Percentiles rank a stretch among this genome's conserved stretches.
Conservation (phyloP, 129 eudicot genomes). For the Heracleum sosnowskyi region DNA sequence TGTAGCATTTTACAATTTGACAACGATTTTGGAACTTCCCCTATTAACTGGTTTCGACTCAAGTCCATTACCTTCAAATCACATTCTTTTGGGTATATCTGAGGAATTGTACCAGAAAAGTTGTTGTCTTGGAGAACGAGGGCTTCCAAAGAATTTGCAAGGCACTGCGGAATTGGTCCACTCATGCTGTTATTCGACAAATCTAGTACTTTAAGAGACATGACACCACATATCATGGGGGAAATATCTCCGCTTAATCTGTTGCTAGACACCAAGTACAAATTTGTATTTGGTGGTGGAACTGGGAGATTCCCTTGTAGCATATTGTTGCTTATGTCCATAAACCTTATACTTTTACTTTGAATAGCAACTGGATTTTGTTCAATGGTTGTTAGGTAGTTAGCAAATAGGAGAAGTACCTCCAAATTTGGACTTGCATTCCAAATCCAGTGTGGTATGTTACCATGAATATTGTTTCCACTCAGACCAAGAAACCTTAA, state of each 20-base stretch:
- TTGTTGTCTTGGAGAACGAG: constrained; percentile 8
- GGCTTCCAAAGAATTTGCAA: constrained; percentile 2
- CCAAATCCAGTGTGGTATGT: constrained; percentile 5
- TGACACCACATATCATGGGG: neutral
- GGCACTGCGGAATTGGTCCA: constrained; percentile 14
- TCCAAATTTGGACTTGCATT: neutral
- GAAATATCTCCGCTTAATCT: neutral
- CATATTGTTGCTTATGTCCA: neutral
- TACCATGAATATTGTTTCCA: too few species aligned
- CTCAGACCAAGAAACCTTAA: fast-evolving
- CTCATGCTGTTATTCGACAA: constrained; percentile 10
- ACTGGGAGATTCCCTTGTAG: neutral
- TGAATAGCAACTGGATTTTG: neutral
- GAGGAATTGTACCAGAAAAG: constrained; percentile 14
- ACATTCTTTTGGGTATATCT: neutral
- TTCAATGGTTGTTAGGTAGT: neutral
- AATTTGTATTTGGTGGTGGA: neutral
- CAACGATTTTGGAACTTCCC: constrained; percentile 17
- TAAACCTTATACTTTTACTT: neutral
- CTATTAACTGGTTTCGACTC: constrained; percentile 16
- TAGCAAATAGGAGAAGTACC: fast-evolving
- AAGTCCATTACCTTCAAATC: constrained; percentile 5
- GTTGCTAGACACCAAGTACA: neutral
- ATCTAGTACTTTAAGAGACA: neutral
- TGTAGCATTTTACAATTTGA: constrained; percentile 16